Evolutionary conservation across 495 filamentous ascomycete genomes (phyloP).

Genomic region (Tetracladium marchalianum): DNA sequence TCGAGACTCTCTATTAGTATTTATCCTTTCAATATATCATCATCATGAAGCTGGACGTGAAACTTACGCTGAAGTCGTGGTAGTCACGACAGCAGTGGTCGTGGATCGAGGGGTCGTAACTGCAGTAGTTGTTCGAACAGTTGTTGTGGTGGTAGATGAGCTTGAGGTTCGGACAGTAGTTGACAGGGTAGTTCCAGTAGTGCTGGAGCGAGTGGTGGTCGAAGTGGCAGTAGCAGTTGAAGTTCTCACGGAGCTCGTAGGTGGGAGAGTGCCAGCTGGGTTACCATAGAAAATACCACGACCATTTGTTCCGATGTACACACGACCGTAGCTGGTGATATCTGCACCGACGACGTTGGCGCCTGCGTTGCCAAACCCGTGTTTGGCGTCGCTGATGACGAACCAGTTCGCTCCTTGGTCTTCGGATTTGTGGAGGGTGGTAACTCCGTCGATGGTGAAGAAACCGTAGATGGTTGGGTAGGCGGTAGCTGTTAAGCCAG

Average conservation of each 20-base stretch:
- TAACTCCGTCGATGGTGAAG: conserved; percentile 4
- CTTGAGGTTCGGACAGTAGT: conserved; percentile 8
- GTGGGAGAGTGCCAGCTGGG: conserved; percentile 2
- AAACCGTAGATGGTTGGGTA: conserved; percentile 11
- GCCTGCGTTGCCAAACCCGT: conserved; percentile 41
- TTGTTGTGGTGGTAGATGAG: neutral
- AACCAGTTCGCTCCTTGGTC: conserved; percentile 40
- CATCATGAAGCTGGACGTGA: neutral
- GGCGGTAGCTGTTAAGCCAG: neutral
- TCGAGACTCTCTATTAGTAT: neutral
- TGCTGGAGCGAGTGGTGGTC: conserved; percentile 1
- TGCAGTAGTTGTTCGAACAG: neutral
- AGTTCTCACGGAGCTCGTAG: conserved; percentile 1
- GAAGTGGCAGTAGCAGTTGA: neutral
- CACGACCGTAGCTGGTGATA: conserved; percentile 37
- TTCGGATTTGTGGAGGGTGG: conserved; percentile 36
- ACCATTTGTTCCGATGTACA: conserved; percentile 50
- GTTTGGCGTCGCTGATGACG: conserved; percentile 38
- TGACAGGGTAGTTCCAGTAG: conserved; percentile 9
- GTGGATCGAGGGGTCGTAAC: neutral
- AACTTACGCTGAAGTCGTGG: neutral
- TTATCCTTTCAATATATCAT: neutral
- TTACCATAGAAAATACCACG: conserved; percentile 42
- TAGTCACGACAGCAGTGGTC: neutral
- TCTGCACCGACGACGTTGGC: conserved; percentile 37